phyloP scores from a whole-genome alignment of 805 yeast genomes.

The Clavispora phyllophila region DNA sequence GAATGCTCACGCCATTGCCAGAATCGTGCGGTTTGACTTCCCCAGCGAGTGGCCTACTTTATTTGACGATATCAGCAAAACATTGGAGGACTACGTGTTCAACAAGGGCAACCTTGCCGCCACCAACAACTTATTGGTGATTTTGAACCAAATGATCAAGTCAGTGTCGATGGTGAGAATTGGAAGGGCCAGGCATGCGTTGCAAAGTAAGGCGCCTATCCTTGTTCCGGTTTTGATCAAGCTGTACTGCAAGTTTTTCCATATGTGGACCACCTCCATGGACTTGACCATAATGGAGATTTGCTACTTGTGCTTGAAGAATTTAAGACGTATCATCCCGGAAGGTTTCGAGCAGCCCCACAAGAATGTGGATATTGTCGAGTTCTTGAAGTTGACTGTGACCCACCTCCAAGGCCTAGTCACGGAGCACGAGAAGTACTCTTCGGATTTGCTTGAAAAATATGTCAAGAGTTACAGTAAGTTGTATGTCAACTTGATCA shows the following conservation, averaged over 20 bases:
- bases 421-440: constrained; percentile 45
- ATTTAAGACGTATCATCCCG: constrained; percentile 63
- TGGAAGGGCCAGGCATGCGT: constrained; percentile 74
- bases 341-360: constrained; percentile 75
- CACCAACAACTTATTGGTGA: constrained; percentile 57
- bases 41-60: constrained; percentile 83
- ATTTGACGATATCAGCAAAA: constrained; percentile 55
- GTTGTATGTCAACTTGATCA: constrained; percentile 56
- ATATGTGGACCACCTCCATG: constrained; percentile 51
- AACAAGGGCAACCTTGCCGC: constrained; percentile 43
- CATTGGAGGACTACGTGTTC: constrained; percentile 41
- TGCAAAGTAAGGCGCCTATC: constrained; percentile 66
- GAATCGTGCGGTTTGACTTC: constrained; percentile 78
- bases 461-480: constrained; percentile 74
- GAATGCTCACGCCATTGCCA: constrained; percentile 76
- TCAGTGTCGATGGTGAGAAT: constrained; percentile 69
- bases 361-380: constrained; percentile 50
- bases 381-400: constrained; percentile 53
- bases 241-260: constrained; percentile 55
- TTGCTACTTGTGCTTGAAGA: constrained; percentile 74
- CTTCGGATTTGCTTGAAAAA: constrained; percentile 53
- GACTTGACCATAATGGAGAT: constrained; percentile 61
- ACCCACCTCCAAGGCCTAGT: constrained; percentile 58
- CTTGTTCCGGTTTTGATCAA: constrained; percentile 56
- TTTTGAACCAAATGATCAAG: constrained; percentile 76